Evolutionary conservation across 2,329 filamentous ascomycete genomes (phyloP).

Genomic region (Phaeophleospora eucalypticola): DNA sequence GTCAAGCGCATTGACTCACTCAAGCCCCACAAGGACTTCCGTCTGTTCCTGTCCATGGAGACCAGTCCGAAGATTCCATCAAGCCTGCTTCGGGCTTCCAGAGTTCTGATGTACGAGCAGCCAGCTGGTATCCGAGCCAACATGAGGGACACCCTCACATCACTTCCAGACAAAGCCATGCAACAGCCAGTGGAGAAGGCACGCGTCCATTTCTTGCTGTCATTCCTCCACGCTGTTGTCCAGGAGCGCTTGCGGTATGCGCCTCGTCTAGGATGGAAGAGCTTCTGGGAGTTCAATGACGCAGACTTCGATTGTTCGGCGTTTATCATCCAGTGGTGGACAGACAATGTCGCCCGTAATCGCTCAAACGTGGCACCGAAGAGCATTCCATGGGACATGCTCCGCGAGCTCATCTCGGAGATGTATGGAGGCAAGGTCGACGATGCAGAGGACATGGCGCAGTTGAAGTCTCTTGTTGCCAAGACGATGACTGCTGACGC

Average conservation of each 20-base stretch:
- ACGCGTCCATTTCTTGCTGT: constrained; percentile 83
- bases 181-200: constrained; percentile 88
- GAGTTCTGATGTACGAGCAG: constrained; percentile 96
- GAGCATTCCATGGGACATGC: constrained; percentile 95
- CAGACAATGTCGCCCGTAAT: constrained; percentile 74
- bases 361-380: constrained; percentile 89
- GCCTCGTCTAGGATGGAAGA: constrained; percentile 92
- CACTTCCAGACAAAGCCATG: constrained; percentile 54
- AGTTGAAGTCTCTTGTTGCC: constrained; percentile 68
- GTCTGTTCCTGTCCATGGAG: constrained; percentile 97
- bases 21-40: constrained; percentile 88
- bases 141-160: constrained; percentile 94
- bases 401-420: constrained; percentile 82
- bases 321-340: constrained; percentile 93
- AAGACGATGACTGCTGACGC: constrained; percentile 79
- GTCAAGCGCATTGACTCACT: constrained; percentile 96
- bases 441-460: constrained; percentile 75
- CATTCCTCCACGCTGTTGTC: constrained; percentile 91
- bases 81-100: constrained; percentile 85
- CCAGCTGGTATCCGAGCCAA: constrained; percentile 94
- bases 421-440: constrained; percentile 99
- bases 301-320: constrained; percentile 98
- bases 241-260: constrained; percentile 94
- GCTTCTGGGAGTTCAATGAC: constrained; percentile 99
- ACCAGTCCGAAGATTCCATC: constrained; percentile 94